Percentiles rank a stretch among this genome's conserved stretches.
Evolutionary conservation across 1,139 yeast species (phyloP).

Genomic region (Protomyces pachydermus): DNA sequence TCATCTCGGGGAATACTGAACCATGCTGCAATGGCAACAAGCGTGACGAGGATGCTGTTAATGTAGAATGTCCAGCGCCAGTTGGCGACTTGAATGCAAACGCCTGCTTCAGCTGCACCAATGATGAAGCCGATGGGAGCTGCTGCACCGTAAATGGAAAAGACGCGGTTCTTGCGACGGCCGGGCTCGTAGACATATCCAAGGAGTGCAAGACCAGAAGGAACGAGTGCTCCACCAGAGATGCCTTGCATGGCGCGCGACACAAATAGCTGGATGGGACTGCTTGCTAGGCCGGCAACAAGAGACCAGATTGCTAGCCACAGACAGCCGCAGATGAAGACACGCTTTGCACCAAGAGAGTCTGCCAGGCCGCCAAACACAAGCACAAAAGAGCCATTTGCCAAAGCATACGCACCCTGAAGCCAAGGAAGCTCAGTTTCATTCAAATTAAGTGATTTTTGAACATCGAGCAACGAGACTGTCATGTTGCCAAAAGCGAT

Average conservation of each 20-base stretch:
- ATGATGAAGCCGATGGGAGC: conserved; percentile 13
- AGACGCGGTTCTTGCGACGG: conserved; percentile 15
- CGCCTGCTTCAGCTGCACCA: conserved; percentile 10
- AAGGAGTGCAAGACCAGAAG: conserved; percentile 6
- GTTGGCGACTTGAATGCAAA: conserved; percentile 7
- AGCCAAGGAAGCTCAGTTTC: conserved; percentile 11
- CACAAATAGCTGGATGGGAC: conserved; percentile 2
- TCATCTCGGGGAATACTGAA: conserved; percentile 11
- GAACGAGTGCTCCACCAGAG: conserved; percentile 16
- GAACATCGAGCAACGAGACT: conserved; percentile 2
- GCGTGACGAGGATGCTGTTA: conserved; percentile 3
- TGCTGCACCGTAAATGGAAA: conserved; percentile 11
- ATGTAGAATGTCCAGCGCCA: conserved; percentile 23
- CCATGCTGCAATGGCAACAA: conserved; percentile 3
- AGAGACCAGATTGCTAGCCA: conserved; percentile 14
- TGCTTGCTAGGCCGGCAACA: conserved; percentile 6
- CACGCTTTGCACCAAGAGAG: conserved; percentile 9
- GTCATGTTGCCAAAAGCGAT: conserved; percentile 7
- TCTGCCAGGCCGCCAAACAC: conserved; percentile 18
- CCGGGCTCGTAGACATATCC: conserved; percentile 18
- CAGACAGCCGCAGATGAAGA: conserved; percentile 7
- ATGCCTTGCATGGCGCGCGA: conserved; percentile 22
- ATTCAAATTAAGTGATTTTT: not conserved
- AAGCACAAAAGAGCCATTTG: conserved; percentile 13
- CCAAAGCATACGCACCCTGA: conserved; percentile 11